These are phyloP conservation scores for Leccinum boreale DNA, from an alignment of 768 basidiomycete genomes.

Conservation along the genomic window DNA sequence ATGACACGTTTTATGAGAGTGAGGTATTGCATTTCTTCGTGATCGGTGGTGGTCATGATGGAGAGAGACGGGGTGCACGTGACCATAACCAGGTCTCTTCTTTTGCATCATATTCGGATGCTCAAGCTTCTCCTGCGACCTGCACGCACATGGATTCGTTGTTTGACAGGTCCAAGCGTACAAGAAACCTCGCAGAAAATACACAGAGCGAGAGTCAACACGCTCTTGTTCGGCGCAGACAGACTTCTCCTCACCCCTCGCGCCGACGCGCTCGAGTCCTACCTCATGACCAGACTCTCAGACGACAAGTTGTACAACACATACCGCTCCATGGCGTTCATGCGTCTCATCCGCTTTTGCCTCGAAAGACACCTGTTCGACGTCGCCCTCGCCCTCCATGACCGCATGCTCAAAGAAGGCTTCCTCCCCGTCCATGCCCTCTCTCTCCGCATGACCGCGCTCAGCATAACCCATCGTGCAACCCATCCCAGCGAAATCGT, in stretches of 20 bases:
- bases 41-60: conserved; percentile 22
- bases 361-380: conserved; percentile 36
- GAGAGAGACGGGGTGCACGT: conserved; percentile 2
- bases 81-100: not conserved
- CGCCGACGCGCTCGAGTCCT: conserved; percentile 18
- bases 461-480: conserved; percentile 21
- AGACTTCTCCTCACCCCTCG: conserved; percentile 22
- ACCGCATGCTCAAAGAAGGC: conserved; percentile 40
- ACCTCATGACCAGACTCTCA: conserved; percentile 22
- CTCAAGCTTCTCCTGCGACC: not conserved
- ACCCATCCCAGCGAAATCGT: not conserved
- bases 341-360: conserved; percentile 39
- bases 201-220: conserved; percentile 23
- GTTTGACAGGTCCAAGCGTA: not conserved
- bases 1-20: conserved; percentile 76
- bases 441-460: conserved; percentile 40
- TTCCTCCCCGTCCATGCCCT: conserved; percentile 37
- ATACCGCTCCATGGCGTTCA: conserved; percentile 32
- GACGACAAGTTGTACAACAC: conserved; percentile 26
- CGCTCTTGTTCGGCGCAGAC: conserved; percentile 26
- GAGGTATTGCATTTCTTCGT: conserved; percentile 92
- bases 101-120: no score
- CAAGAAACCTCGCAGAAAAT: conserved; percentile 13
- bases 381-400: conserved; percentile 40
- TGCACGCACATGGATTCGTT: conserved; percentile 2